These are phyloP conservation scores for Diaporthe velutina DNA, from an alignment of 2,329 filamentous ascomycete species.

Conservation along the genomic window DNA sequence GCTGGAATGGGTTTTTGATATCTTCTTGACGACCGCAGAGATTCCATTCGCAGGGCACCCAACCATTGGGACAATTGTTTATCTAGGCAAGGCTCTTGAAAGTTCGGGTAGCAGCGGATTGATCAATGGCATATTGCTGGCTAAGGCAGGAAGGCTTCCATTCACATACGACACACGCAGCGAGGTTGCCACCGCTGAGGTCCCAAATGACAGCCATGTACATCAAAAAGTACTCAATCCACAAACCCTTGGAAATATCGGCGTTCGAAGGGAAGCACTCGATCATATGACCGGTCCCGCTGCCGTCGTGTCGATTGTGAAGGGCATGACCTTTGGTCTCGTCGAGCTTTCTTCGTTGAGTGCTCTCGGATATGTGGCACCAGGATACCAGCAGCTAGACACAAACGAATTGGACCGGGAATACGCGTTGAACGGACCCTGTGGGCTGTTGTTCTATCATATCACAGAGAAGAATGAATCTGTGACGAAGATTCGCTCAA, in stretches of 20 bases:
- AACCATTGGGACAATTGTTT: neutral
- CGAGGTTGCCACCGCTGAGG: neutral
- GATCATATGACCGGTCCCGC: neutral
- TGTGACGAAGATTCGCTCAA: neutral
- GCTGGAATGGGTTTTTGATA: neutral
- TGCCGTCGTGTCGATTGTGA: neutral
- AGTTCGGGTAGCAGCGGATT: neutral
- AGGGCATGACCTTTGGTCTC: neutral
- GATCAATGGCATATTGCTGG: neutral
- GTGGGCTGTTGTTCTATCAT: neutral
- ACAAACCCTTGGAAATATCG: neutral
- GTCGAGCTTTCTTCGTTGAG: neutral
- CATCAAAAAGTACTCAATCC: neutral
- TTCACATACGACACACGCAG: neutral
- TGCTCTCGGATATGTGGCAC: neutral
- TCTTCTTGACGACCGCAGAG: neutral
- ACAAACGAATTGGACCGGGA: neutral
- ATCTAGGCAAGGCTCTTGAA: neutral
- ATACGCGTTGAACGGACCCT: neutral
- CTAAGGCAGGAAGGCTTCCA: neutral
- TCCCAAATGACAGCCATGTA: neutral
- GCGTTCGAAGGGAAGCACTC: neutral
- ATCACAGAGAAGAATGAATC: neutral
- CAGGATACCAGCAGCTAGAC: neutral
- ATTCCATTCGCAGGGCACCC: neutral